phyloP scores from a whole-genome alignment of 805 yeast genomes.

The Sugiyamaella lignohabitans region DNA sequence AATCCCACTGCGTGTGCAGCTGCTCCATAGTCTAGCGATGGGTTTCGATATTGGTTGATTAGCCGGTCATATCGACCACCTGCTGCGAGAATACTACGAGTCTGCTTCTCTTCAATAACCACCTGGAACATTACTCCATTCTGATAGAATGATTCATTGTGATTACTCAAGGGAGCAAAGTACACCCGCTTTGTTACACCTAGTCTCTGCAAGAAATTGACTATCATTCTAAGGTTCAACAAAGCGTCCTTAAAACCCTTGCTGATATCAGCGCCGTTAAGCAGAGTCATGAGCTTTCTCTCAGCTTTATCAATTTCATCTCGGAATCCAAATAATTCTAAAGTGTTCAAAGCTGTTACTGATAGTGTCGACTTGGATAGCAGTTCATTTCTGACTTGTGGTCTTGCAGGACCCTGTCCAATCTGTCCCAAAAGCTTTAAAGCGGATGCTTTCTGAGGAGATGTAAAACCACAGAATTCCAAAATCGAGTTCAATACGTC shows the following conservation, averaged over 20 bases:
- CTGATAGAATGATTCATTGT: slow-evolving; percentile 70
- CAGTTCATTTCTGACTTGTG: slow-evolving; percentile 50
- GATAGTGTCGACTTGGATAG: slow-evolving; percentile 68
- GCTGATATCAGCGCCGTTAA: slow-evolving; percentile 63
- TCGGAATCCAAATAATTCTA: slow-evolving; percentile 72
- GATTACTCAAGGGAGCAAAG: slow-evolving; percentile 77
- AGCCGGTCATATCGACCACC: slow-evolving; percentile 91
- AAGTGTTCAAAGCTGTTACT: slow-evolving; percentile 73
- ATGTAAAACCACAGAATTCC: slow-evolving; percentile 75
- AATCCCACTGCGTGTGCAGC: slow-evolving; percentile 74
- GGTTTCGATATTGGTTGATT: slow-evolving; percentile 58
- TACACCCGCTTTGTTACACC: slow-evolving; percentile 54
- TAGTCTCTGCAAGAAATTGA: slow-evolving; percentile 47
- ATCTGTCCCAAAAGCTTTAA: slow-evolving; percentile 68
- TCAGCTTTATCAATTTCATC: slow-evolving; percentile 60
- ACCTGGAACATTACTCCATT: slow-evolving; percentile 88
- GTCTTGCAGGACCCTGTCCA: slow-evolving; percentile 60
- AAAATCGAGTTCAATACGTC: slow-evolving; percentile 70
- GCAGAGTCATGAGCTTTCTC: slow-evolving; percentile 54
- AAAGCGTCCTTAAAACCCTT: slow-evolving; percentile 57
- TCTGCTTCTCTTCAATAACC: slow-evolving; percentile 48
- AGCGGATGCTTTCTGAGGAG: slow-evolving; percentile 64
- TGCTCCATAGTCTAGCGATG: slow-evolving; percentile 33
- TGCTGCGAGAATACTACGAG: slow-evolving; percentile 54
- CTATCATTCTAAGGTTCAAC: slow-evolving; percentile 53